Evolutionary conservation across 805 yeast species (phyloP).

Genomic region (Teunomyces atbi): DNA sequence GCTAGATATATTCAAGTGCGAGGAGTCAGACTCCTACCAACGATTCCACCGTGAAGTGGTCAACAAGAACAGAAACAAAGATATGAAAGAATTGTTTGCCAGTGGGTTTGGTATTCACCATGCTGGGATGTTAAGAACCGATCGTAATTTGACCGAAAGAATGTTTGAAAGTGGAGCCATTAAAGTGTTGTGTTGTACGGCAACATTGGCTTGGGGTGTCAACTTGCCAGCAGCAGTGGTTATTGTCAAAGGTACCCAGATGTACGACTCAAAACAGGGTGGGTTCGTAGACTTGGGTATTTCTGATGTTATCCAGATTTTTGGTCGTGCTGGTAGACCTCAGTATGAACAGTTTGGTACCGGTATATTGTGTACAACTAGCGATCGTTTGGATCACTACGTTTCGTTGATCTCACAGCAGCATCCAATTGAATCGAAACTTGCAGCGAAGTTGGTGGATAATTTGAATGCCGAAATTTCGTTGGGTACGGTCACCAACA

Average conservation of each 20-base stretch:
- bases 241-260: slow-evolving; percentile 93
- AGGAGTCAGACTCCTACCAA: slow-evolving; percentile 30
- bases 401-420: slow-evolving; percentile 88
- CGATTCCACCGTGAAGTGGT: slow-evolving; percentile 63
- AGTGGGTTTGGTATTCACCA: slow-evolving; percentile 92
- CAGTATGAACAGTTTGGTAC: slow-evolving; percentile 92
- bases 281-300: slow-evolving; percentile 93
- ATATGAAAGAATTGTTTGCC: slow-evolving; percentile 73
- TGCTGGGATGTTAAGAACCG: slow-evolving; percentile 94
- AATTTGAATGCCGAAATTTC: slow-evolving; percentile 96
- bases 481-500: slow-evolving; percentile 89
- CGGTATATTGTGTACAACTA: slow-evolving; percentile 83
- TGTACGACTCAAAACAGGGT: slow-evolving; percentile 91
- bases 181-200: slow-evolving; percentile 90
- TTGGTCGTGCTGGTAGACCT: slow-evolving; percentile 99
- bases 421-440: slow-evolving; percentile 89
- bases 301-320: slow-evolving; percentile 94
- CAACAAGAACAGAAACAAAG: slow-evolving; percentile 67
- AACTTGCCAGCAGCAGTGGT: slow-evolving; percentile 98
- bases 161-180: slow-evolving; percentile 84
- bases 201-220: slow-evolving; percentile 99
- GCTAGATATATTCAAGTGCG: slow-evolving; percentile 43
- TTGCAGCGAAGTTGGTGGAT: slow-evolving; percentile 77
- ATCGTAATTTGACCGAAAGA: slow-evolving; percentile 84
- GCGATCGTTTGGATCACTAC: slow-evolving; percentile 81